Conservation (phyloP, 2,329 filamentous ascomycete species). For the Cladophialophora exuberans region DNA sequence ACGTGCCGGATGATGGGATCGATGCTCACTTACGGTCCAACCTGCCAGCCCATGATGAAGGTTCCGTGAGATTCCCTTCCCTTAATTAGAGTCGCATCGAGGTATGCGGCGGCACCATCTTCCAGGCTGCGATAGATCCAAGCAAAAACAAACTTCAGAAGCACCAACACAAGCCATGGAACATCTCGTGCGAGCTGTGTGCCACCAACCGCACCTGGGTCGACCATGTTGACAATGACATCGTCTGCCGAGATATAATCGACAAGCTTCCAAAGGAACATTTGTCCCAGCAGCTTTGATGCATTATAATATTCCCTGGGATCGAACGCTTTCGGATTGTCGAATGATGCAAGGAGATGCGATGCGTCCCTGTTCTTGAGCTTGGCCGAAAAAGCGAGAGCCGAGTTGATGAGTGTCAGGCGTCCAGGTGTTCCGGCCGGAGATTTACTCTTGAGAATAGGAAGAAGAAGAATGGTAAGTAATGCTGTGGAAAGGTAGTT, state of each 20-base stretch:
- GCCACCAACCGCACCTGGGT: slow-evolving; percentile 50
- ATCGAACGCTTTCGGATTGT: slow-evolving; percentile 36
- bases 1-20: slow-evolving; percentile 31
- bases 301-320: slow-evolving; percentile 32
- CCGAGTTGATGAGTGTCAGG: slow-evolving; percentile 29
- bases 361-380: slow-evolving; percentile 25
- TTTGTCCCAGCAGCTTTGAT: slow-evolving; percentile 41
- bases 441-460: slow-evolving; percentile 36
- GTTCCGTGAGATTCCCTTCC: slow-evolving; percentile 57
- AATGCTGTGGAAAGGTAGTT: slow-evolving; percentile 36
- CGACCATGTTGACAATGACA: slow-evolving; percentile 51
- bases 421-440: slow-evolving; percentile 19
- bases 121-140: slow-evolving; percentile 39
- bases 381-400: slow-evolving; percentile 29
- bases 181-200: slow-evolving; percentile 47
- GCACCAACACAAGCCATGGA: slow-evolving; percentile 7
- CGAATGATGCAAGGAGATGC: slow-evolving; percentile 36
- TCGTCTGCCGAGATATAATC: slow-evolving; percentile 46
- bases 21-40: slow-evolving; percentile 47
- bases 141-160: slow-evolving; percentile 33
- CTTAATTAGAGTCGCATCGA: slow-evolving; percentile 52
- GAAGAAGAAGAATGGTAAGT: slow-evolving; percentile 34
- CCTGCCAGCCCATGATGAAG: slow-evolving; percentile 54
- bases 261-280: slow-evolving; percentile 43
- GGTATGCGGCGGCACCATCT: slow-evolving; percentile 51